Evolutionary conservation across 2,329 filamentous ascomycete species (phyloP).

Genomic region (Arthrobotrys iridis): DNA sequence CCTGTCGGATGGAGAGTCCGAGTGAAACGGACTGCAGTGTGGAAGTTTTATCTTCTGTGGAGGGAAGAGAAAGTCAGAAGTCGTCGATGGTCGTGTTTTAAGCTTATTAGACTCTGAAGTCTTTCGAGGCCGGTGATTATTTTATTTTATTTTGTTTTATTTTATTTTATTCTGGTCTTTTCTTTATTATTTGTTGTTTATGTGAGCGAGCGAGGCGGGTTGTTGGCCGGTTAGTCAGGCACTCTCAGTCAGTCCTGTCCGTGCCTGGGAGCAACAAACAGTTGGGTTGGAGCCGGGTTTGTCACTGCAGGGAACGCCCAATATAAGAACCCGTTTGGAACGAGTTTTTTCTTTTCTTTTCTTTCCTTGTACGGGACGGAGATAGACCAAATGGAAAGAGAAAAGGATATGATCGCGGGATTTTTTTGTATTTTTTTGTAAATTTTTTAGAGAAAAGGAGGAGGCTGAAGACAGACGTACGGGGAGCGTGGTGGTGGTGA

Average conservation of each 20-base stretch:
- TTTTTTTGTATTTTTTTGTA: no score
- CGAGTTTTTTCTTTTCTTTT: no score
- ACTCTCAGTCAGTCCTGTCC: no score
- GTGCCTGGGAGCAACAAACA: neutral
- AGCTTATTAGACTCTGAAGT: no score
- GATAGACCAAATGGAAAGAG: no score
- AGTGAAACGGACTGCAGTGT: conserved; percentile 14
- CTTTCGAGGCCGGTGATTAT: neutral
- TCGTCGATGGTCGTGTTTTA: no score
- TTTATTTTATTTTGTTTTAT: neutral
- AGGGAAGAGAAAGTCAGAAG: neutral
- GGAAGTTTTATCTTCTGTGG: neutral
- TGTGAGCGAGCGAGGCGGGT: no score
- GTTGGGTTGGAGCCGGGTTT: conserved; percentile 10
- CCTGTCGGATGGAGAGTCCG: conserved; percentile 25
- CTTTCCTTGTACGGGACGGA: no score
- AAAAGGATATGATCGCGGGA: no score
- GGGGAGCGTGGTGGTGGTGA: conserved; percentile 56
- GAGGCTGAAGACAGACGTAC: conserved; percentile 53
- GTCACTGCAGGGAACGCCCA: conserved; percentile 16
- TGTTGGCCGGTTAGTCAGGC: no score
- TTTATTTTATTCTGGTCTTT: neutral
- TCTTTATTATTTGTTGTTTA: no score
- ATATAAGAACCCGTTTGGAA: no score
- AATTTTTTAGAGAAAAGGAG: conserved; percentile 34